Percentiles rank a stretch among this genome's conserved stretches.
Conservation (phyloP, 352 stramenopile genomes). For the Phytophthora citricola region DNA sequence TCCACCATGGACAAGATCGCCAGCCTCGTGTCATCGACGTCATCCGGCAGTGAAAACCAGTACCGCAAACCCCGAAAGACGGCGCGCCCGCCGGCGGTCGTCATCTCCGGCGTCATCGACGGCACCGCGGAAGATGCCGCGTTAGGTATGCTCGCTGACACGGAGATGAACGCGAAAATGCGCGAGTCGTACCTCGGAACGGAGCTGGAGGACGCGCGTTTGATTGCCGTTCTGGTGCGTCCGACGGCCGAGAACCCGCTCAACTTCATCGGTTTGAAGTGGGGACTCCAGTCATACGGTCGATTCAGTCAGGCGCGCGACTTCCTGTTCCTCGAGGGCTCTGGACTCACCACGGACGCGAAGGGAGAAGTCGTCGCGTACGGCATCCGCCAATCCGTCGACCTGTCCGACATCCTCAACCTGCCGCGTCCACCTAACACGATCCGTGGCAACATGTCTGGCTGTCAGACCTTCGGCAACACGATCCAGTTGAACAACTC, state of each 20-base stretch:
- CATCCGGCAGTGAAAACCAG: slow-evolving; percentile 26
- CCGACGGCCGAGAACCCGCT: slow-evolving; percentile 43
- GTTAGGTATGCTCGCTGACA: slow-evolving; percentile 48
- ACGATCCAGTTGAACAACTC: slow-evolving; percentile 15
- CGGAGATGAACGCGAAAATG: slow-evolving; percentile 44
- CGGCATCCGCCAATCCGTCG: slow-evolving; percentile 40
- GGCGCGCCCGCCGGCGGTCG: slow-evolving; percentile 34
- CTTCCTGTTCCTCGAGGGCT: slow-evolving; percentile 55
- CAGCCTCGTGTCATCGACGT: slow-evolving; percentile 30
- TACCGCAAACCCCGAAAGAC: slow-evolving; percentile 28
- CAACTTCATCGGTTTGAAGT: slow-evolving; percentile 55
- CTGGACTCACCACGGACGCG: slow-evolving; percentile 36
- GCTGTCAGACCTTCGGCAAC: slow-evolving; percentile 43
- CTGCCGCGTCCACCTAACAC: slow-evolving; percentile 41
- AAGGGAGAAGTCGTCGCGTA: slow-evolving; percentile 41
- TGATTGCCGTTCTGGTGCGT: slow-evolving; percentile 41
- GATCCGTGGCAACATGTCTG: slow-evolving; percentile 46
- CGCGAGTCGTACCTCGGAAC: slow-evolving; percentile 49
- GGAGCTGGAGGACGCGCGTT: slow-evolving; percentile 41
- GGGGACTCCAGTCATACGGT: slow-evolving; percentile 42
- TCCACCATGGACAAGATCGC: slow-evolving; percentile 37
- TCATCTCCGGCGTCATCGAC: slow-evolving; percentile 41
- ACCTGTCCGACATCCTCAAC: slow-evolving; percentile 34
- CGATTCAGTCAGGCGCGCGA: slow-evolving; percentile 46
- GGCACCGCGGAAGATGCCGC: slow-evolving; percentile 50